Evolutionary conservation across 306 rosid species (phyloP).

Genomic region (Astragalus membranaceus): DNA sequence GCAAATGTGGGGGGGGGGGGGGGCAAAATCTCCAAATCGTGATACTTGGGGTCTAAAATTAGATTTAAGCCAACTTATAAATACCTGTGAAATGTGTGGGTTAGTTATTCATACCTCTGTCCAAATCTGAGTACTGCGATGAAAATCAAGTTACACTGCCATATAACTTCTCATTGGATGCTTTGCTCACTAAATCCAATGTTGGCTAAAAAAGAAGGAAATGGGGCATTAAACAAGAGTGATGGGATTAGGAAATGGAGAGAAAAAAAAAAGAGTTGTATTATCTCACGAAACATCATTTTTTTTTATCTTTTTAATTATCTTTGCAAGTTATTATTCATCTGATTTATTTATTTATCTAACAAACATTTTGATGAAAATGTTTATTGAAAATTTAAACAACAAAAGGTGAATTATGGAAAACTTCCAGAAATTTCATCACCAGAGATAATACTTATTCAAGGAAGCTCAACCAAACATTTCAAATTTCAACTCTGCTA

Average conservation of each 20-base stretch:
- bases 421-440: background rate
- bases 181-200: background rate
- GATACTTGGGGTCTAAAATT: too few species aligned
- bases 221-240: background rate
- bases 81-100: too few species aligned
- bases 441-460: background rate
- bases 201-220: background rate
- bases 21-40: too few species aligned
- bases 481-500: background rate
- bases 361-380: background rate
- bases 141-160: background rate
- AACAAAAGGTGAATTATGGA: background rate
- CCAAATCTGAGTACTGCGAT: background rate
- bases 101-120: too few species aligned
- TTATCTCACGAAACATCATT: background rate
- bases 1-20: too few species aligned
- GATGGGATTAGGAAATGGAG: background rate
- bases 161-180: background rate
- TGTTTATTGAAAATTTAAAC: background rate
- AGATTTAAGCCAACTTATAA: too few species aligned
- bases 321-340: background rate
- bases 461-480: background rate
- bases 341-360: background rate
- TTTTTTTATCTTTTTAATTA: background rate
- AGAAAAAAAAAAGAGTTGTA: background rate